Evolutionary conservation across 2,329 filamentous ascomycete genomes (phyloP), one percentile per base, ranked within the genome.

Genomic region (Grosmannia serpens): DNA sequence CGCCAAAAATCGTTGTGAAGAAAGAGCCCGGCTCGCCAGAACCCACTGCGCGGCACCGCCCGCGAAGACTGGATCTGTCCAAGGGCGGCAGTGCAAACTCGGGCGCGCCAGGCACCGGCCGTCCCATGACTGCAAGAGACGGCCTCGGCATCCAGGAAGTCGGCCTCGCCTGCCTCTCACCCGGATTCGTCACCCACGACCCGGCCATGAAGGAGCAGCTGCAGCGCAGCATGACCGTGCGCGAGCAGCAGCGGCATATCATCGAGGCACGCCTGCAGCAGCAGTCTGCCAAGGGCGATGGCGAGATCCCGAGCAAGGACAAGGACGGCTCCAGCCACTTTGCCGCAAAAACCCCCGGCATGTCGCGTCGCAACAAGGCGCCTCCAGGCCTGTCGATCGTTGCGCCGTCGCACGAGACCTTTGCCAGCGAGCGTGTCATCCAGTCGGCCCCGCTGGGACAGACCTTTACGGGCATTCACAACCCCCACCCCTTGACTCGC

Each of bases 131-230:
- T 10, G 86, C 86, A 27, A 83, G 89, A 65, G 89, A 95, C 60
- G 80, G 86, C 26, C 75, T 94, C 44, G 88, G 81, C 49, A 92
- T 97, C 68, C 91, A 95, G 67, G 90, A 96, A 72, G 88, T 97
- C 29, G 94, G 94, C 59, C 80, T 97, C 59, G 92, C 92, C 49
- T 99, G 94, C 68, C 78, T 99, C 58, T 97, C 94, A 2, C 94
- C 94, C 0, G 94, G 94, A 57, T 97, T 99, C 68, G 86, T 95
- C 64, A 97, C 94, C 20, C 89, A 97, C 66, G 91, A 99, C 71
- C 92, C 94, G n/a, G 82, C 88, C 24, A 95, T 96, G 90, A 87
- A 94, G 69, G 90, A 96, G 72, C 91, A 97, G 72, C 77, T 99
- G 57, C 91, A 97, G 73, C 85, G 92, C 65, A 97, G 94, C 72